Percentiles rank a stretch among this genome's conserved stretches.
Conservation (phyloP, 2,329 filamentous ascomycete genomes). For the Paraconiothyrium brasiliense region DNA sequence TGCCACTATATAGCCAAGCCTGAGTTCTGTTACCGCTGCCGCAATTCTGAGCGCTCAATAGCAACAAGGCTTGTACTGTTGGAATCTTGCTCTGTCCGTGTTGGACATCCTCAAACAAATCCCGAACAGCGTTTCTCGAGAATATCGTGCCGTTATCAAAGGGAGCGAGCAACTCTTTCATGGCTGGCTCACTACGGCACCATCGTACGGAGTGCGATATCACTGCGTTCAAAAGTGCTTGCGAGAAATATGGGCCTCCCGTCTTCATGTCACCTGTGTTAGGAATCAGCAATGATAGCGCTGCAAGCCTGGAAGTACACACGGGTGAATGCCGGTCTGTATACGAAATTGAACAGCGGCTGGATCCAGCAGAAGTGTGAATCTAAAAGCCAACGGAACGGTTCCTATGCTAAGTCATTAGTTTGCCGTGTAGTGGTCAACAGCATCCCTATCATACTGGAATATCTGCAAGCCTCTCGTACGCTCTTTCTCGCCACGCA, state of each 20-base stretch:
- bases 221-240: constrained; percentile 21
- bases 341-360: constrained; percentile 26
- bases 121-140: constrained; percentile 14
- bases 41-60: constrained; percentile 24
- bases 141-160: constrained; percentile 20
- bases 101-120: constrained; percentile 20
- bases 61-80: constrained; percentile 21
- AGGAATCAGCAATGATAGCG: neutral
- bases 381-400: constrained; percentile 22
- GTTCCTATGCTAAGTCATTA: constrained; percentile 15
- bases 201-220: constrained; percentile 24
- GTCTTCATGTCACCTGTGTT: constrained; percentile 22
- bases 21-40: constrained; percentile 23
- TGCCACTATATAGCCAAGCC: constrained; percentile 26
- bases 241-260: constrained; percentile 23
- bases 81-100: constrained; percentile 20
- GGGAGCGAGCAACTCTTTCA: constrained; percentile 19
- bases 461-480: constrained; percentile 21
- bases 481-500: constrained; percentile 23
- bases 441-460: constrained; percentile 9
- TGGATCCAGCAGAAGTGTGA: constrained; percentile 27
- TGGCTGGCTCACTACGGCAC: constrained; percentile 23
- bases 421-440: neutral
- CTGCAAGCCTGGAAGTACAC: neutral
- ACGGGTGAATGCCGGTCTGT: constrained; percentile 25